These are phyloP conservation scores for Pleomassaria siparia DNA, from an alignment of 2,329 filamentous ascomycete genomes.

Conservation along the genomic window DNA sequence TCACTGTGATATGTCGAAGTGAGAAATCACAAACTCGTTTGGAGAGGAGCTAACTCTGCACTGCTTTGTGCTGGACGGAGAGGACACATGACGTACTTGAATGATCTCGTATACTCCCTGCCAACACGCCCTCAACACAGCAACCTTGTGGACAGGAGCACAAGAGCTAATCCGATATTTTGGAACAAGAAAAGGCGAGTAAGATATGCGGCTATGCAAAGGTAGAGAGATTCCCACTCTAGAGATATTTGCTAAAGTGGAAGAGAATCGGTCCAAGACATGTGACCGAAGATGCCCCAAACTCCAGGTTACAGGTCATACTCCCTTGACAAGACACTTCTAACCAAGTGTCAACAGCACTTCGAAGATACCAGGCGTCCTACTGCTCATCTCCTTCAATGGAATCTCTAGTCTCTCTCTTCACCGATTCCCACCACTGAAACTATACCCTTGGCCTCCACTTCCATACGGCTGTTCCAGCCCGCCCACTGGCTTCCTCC, in stretches of 20 bases:
- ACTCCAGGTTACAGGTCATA: constrained; percentile 1
- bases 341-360: background rate
- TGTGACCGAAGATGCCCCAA: background rate
- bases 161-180: no score
- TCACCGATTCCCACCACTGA: constrained; percentile 18
- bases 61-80: no score
- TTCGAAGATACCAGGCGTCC: no score
- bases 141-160: no score
- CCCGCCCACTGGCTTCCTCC: background rate
- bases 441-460: constrained; percentile 24
- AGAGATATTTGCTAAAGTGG: background rate
- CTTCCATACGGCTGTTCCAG: background rate
- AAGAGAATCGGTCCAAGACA: background rate
- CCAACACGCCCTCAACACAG: no score
- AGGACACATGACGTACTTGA: no score
- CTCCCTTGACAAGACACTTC: background rate
- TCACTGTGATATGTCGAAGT: no score
- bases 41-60: no score
- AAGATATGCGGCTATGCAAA: background rate
- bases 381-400: background rate
- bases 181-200: no score
- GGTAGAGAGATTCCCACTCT: no score
- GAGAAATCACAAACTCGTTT: no score
- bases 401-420: background rate
- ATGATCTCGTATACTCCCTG: no score